Conservation (phyloP, 106 monocot species). For the Dendrobium huoshanense region DNA sequence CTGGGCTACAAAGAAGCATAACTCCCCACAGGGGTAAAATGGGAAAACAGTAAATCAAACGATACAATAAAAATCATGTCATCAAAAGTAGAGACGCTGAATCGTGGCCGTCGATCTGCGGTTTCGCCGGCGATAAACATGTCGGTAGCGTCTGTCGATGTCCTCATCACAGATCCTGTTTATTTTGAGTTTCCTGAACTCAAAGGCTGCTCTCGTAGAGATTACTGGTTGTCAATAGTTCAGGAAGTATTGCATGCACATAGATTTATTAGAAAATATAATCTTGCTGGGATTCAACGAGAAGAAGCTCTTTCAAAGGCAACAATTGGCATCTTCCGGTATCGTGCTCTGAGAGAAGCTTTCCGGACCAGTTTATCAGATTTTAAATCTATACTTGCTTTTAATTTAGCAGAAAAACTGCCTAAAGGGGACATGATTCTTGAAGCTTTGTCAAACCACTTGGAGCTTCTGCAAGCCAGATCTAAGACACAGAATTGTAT, state of each 20-base stretch:
- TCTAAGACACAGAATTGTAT: background rate
- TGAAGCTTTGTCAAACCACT: constrained; percentile 48
- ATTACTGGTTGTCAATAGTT: constrained; percentile 47
- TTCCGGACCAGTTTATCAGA: constrained; percentile 13
- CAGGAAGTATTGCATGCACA: constrained; percentile 39
- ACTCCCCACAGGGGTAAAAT: too few species aligned
- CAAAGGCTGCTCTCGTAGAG: constrained; percentile 53
- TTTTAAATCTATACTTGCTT: constrained; percentile 56
- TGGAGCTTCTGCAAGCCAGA: background rate
- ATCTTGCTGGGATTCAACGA: constrained; percentile 43
- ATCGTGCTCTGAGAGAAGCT: constrained; percentile 64
- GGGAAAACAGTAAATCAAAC: too few species aligned
- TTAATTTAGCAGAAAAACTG: constrained; percentile 72
- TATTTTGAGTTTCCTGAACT: constrained; percentile 55
- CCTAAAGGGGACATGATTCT: constrained; percentile 78
- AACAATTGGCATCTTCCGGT: constrained; percentile 54
- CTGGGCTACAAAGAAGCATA: too few species aligned
- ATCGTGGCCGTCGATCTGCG: too few species aligned
- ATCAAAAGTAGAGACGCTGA: too few species aligned
- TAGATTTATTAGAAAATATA: constrained; percentile 58
- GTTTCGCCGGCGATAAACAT: too few species aligned
- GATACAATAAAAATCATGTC: too few species aligned
- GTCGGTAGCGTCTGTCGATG: too few species aligned
- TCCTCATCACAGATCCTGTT: too few species aligned
- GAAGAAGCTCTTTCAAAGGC: constrained; percentile 69